Percentiles rank a stretch among this genome's conserved stretches.
phyloP scores from a whole-genome alignment of 768 basidiomycete species.

The Pleurotus tuber-regium region DNA sequence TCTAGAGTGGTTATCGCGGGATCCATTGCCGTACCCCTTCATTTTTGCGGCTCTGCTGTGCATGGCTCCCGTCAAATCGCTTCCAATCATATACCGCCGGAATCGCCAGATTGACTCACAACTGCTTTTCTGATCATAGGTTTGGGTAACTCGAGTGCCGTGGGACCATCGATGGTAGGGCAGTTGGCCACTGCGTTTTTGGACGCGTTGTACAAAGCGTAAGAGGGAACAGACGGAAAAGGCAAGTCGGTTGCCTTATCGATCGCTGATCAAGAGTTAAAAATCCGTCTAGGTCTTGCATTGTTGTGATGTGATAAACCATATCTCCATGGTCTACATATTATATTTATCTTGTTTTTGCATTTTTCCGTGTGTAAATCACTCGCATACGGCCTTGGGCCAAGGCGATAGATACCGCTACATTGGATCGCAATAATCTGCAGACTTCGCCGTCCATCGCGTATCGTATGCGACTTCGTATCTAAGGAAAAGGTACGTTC shows the following conservation, averaged over 20 bases:
- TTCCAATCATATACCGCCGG: background rate
- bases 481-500: no score
- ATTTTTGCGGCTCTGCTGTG: conserved; percentile 5
- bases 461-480: no score
- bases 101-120: background rate
- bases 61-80: no score
- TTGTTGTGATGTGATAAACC: background rate
- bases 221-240: conserved; percentile 12
- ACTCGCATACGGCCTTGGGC: no score
- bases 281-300: background rate
- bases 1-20: background rate
- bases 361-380: no score
- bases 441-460: no score
- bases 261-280: background rate
- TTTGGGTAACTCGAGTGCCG: conserved; percentile 76
- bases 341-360: no score
- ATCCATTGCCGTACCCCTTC: background rate
- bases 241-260: background rate
- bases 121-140: conserved; percentile 37
- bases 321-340: no score
- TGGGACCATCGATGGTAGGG: conserved; percentile 78
- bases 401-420: no score
- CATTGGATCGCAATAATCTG: no score
- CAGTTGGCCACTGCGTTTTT: conserved; percentile 78
- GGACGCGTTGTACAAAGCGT: conserved; percentile 82